A percentile compares a stretch with the other conserved stretches of the same genome.
phyloP scores from a whole-genome alignment of 345 rosid species.

The Acer yangbiense region DNA sequence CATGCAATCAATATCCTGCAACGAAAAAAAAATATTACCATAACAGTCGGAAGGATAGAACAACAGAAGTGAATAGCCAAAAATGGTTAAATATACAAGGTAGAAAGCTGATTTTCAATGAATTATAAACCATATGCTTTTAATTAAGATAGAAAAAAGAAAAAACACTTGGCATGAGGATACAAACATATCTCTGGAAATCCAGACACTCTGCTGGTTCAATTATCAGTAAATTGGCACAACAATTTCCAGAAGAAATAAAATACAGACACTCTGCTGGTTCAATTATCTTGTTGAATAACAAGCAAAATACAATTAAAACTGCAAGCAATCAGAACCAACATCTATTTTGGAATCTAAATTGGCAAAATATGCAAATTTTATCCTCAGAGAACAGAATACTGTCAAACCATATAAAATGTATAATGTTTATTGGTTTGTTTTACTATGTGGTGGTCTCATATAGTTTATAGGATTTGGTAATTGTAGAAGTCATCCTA shows the following conservation, averaged over 20 bases:
- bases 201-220: no score
- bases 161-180: background rate
- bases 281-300: background rate
- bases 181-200: background rate
- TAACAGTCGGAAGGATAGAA: slow-evolving; percentile 11
- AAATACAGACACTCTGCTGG: background rate
- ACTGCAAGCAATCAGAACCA: background rate
- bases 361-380: background rate
- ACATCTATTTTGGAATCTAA: background rate
- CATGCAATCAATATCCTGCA: slow-evolving; percentile 89
- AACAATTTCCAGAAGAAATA: background rate
- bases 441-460: background rate
- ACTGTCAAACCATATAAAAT: background rate
- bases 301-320: background rate
- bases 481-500: background rate
- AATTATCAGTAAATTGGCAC: slow-evolving; percentile 1
- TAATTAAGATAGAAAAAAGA: background rate
- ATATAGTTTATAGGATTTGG: background rate
- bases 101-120: slow-evolving; percentile 1
- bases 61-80: slow-evolving; percentile 4
- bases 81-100: background rate
- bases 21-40: slow-evolving; percentile 23
- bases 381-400: background rate
- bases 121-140: background rate
- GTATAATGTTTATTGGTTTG: background rate